phyloP scores from a whole-genome alignment of 2,329 filamentous ascomycete species.

The Hypoxylon sp. region DNA sequence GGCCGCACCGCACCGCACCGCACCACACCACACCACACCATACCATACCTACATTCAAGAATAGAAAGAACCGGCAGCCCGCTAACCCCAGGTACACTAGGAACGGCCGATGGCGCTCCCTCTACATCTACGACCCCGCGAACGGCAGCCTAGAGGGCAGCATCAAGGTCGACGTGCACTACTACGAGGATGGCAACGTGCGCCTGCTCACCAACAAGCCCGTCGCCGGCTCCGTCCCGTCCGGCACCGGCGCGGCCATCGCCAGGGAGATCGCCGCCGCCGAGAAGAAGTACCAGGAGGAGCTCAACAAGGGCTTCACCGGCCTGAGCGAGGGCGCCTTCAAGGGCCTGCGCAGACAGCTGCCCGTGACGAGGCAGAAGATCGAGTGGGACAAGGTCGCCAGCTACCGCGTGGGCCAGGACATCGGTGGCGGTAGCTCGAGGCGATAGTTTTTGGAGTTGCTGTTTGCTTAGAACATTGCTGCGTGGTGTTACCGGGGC shows the following conservation, averaged over 20 bases:
- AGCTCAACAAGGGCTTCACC: conserved; percentile 90
- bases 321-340: conserved; percentile 93
- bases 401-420: conserved; percentile 87
- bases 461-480: conserved; percentile 14
- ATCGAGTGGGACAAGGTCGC: conserved; percentile 99
- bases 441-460: conserved; percentile 58
- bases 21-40: no score
- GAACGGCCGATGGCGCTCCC: conserved; percentile 96
- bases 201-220: conserved; percentile 90
- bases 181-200: conserved; percentile 99
- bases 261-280: conserved; percentile 80
- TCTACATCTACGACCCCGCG: conserved; percentile 83
- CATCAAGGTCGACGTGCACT: conserved; percentile 96
- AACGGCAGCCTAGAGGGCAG: conserved; percentile 77
- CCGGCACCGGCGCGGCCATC: conserved; percentile 74
- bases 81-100: no score
- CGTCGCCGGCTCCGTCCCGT: conserved; percentile 71
- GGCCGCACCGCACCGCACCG: no score
- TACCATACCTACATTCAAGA: no score
- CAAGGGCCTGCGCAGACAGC: conserved; percentile 89
- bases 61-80: no score
- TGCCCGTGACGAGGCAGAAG: conserved; percentile 97
- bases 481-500: not conserved
- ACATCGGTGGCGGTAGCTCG: conserved; percentile 77
- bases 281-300: conserved; percentile 96